Base-by-base conservation (phyloP, 805 yeast species). In the Candida adriatica region DNA sequence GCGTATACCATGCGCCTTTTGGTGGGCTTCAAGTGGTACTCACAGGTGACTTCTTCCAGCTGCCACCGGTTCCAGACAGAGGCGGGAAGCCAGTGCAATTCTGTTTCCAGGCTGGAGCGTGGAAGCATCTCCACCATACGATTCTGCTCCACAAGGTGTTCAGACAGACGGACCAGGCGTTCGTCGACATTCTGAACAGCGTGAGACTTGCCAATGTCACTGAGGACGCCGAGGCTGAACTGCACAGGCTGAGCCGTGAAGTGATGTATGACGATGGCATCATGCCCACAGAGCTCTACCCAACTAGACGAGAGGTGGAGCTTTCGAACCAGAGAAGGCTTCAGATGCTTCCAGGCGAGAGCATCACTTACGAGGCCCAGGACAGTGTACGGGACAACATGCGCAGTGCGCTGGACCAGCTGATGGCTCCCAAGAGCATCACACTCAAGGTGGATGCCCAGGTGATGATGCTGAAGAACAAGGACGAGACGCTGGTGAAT, bases 1-100 rank as follows among this genome's bases (percentile, higher is more conserved):
- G 23, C 5, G 62, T 58, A 15, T 56, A 43, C 16, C 53, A 61
- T 10, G 43, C 42, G 29, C 96, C 96, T 0, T 92, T 92, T 65
- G 98, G 98, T 5, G 98, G 98, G 0, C 79, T 92, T 26, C 98
- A 92, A 49, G 45, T 92, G 11, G 73, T 92, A 9, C 58, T 88
- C 21, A 81, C 94, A 4, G 98, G 98, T n/a, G 98, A 92, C 58
- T 88, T 90, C 53, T 88, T 81, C 56, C 98, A 92, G 59, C 64
- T 92, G 26, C 98, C 98, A 1, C 98, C 98, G 0, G 94, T 92
- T 6, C 62, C 68, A 8, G 48, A 49, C 16, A 49, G 39, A 24
- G 57, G 61, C 3, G n/a, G n/a, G n/a, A 52, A 51, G 19, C 47
- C 56, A 4, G 52, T 65, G 1, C 53, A 56, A 16, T 92, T 80